A percentile compares a stretch with the other conserved stretches of the same genome.
Evolutionary conservation across 768 basidiomycete species (phyloP).

Genomic region (Mycena haematopus): DNA sequence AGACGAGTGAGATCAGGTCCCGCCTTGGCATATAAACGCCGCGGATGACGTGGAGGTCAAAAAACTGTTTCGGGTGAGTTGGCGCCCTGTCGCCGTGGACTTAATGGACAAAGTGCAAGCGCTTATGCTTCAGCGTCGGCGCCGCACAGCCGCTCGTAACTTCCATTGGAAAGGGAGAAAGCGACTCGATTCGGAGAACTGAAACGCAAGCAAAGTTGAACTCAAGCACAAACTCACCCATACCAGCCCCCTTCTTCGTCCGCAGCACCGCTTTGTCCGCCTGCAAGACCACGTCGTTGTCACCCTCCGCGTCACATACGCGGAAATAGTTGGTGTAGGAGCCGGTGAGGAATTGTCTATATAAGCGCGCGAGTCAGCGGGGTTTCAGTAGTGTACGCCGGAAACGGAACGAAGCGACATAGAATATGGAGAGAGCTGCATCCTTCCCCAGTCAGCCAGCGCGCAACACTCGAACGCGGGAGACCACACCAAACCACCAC

Average conservation of each 20-base stretch:
- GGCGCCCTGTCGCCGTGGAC: no score
- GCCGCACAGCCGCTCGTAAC: no score
- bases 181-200: no score
- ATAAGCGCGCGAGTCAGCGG: not conserved
- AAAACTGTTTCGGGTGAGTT: no score
- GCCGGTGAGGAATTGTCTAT: slow-evolving; percentile 94
- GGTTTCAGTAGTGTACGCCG: not conserved
- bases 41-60: no score
- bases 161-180: no score
- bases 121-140: no score
- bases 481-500: not conserved
- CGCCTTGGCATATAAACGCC: no score
- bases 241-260: slow-evolving; percentile 77
- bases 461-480: not conserved
- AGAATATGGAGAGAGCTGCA: no score
- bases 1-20: no score
- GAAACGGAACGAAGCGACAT: not conserved
- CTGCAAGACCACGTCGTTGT: slow-evolving; percentile 91
- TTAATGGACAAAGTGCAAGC: no score
- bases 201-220: not conserved
- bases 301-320: slow-evolving; percentile 91
- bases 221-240: not conserved
- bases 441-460: no score
- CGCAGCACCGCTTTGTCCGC: slow-evolving; percentile 99
- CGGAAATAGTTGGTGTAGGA: slow-evolving; percentile 99